A percentile compares a stretch with the other conserved stretches of the same genome.
These are phyloP conservation scores for Rhynchosporium agropyri DNA, from an alignment of 2,329 filamentous ascomycete genomes.

Conservation along the genomic window DNA sequence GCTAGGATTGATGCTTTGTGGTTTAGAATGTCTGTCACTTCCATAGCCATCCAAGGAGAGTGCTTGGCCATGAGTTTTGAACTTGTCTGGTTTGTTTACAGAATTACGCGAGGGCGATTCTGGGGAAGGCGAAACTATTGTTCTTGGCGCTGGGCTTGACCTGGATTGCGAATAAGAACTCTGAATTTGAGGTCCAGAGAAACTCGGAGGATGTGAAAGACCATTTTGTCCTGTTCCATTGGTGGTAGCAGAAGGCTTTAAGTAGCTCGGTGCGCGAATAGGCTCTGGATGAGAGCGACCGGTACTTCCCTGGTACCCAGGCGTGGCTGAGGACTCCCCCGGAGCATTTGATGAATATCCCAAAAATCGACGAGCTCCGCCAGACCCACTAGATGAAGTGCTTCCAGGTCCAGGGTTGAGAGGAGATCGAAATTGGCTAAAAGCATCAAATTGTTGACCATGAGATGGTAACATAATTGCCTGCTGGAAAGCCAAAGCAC, in stretches of 20 bases:
- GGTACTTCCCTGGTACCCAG: not conserved
- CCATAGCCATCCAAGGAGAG: not conserved
- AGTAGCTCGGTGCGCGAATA: not conserved
- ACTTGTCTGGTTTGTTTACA: not conserved
- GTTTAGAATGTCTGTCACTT: not conserved
- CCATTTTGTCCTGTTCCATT: not conserved
- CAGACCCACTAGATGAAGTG: conserved; percentile 4
- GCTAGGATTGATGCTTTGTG: not conserved
- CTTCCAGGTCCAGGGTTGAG: not conserved
- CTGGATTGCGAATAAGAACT: not conserved
- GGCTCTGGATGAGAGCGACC: not conserved
- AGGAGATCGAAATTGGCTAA: not conserved
- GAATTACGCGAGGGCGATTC: conserved; percentile 2
- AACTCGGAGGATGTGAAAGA: not conserved
- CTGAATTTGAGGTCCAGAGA: not conserved
- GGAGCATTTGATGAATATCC: conserved; percentile 5
- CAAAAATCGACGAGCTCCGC: not conserved
- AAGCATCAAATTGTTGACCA: not conserved
- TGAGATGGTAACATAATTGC: conserved; percentile 1
- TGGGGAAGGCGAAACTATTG: conserved; percentile 1
- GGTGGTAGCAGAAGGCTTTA: not conserved
- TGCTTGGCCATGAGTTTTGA: not conserved
- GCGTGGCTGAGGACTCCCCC: not conserved
- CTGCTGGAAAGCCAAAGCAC: not conserved
- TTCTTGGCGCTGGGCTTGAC: not conserved